Evolutionary conservation across 305 asterid species (phyloP).

Genomic region (Solanum hybrid): DNA sequence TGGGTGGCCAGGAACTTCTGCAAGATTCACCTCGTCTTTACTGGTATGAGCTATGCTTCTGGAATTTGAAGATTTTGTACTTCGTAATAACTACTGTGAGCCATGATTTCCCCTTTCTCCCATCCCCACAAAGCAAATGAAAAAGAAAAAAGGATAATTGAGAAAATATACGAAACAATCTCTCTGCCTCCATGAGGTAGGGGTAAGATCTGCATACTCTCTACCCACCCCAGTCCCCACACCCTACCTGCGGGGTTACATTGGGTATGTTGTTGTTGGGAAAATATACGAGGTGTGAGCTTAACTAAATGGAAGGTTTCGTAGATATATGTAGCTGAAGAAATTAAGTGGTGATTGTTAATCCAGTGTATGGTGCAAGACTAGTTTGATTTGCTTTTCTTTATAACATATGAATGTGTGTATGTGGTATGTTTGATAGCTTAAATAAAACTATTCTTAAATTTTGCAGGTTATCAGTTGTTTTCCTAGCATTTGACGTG

Average conservation of each 20-base stretch:
- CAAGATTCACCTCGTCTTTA: conserved; percentile 82
- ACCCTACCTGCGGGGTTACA: neutral
- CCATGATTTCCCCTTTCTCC: neutral
- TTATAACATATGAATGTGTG: neutral
- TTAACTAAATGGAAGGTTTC: neutral
- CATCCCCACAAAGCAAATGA: neutral
- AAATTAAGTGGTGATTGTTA: neutral
- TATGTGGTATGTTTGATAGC: neutral
- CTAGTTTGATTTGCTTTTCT: neutral
- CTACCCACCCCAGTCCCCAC: neutral
- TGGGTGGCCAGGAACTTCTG: conserved; percentile 69
- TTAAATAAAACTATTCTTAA: neutral
- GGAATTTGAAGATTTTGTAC: neutral
- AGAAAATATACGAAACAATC: neutral
- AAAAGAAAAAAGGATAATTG: neutral
- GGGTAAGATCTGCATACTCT: neutral
- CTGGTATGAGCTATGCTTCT: conserved; percentile 41
- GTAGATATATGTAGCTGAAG: neutral
- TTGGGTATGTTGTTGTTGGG: neutral
- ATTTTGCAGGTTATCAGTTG: conserved; percentile 69
- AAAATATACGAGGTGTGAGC: neutral
- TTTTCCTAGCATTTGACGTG: conserved; percentile 74
- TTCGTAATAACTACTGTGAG: neutral
- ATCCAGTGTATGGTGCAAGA: neutral
- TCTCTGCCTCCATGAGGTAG: neutral